Conservation (phyloP, 2,329 filamentous ascomycete species). For the Penicillium sp. region DNA sequence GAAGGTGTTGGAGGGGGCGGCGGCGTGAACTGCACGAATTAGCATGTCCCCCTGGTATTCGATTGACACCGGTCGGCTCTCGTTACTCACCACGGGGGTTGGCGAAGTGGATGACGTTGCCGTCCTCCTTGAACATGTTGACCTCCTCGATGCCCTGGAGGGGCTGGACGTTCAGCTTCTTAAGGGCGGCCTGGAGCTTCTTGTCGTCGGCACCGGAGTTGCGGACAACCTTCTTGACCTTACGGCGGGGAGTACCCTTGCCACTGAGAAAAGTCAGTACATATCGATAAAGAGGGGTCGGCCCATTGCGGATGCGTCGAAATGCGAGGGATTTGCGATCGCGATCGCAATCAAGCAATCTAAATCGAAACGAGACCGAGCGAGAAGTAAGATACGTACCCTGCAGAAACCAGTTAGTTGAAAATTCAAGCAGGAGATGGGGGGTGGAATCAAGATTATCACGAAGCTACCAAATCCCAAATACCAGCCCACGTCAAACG, state of each 20-base stretch:
- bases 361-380: not conserved
- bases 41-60: not conserved
- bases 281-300: not conserved
- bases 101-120: conserved; percentile 99
- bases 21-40: conserved; percentile 81
- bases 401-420: conserved; percentile 3
- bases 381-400: conserved; percentile 28
- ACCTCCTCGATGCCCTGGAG: conserved; percentile 99
- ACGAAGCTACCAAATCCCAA: not conserved
- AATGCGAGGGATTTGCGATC: not conserved
- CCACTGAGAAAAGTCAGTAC: conserved; percentile 61
- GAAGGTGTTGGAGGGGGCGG: conserved; percentile 97
- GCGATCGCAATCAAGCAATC: not conserved
- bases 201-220: conserved; percentile 95
- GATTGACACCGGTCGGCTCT: not conserved
- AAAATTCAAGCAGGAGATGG: not conserved
- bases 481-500: not conserved
- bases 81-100: conserved; percentile 83
- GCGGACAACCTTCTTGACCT: conserved; percentile 97
- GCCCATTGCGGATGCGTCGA: not conserved
- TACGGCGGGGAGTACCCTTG: conserved; percentile 96
- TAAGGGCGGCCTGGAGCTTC: conserved; percentile 95
- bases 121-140: conserved; percentile 99
- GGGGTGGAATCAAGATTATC: not conserved
- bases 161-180: conserved; percentile 99